These are phyloP conservation scores for Haplosporangium sp. DNA, from an alignment of 371 early-diverging fungal species.

Conservation along the genomic window DNA sequence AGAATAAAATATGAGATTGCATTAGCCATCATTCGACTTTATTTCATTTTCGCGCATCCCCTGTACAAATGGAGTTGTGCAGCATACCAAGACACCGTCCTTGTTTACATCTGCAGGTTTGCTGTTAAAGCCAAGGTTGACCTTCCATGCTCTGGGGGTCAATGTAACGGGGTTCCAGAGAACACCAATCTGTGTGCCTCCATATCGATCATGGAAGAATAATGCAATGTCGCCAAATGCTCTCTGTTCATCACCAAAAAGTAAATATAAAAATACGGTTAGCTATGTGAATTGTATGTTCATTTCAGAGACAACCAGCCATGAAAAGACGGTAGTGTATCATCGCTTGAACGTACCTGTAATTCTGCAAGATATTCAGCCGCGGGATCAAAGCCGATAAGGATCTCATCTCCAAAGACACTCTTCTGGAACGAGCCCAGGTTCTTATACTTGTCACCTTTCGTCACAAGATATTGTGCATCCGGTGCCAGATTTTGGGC, in stretches of 20 bases:
- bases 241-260: conserved; percentile 32
- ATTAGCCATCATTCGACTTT: no score
- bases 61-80: not conserved
- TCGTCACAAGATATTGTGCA: conserved; percentile 55
- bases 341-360: conserved; percentile 54
- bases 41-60: not conserved
- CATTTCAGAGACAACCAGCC: no score
- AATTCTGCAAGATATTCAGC: conserved; percentile 70
- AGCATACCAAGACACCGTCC: conserved; percentile 60
- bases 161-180: conserved; percentile 73
- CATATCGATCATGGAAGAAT: conserved; percentile 82
- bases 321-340: not conserved
- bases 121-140: conserved; percentile 70
- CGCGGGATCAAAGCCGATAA: conserved; percentile 74
- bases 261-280: no score
- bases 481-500: conserved; percentile 67
- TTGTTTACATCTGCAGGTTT: conserved; percentile 68
- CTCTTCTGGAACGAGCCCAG: conserved; percentile 42
- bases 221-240: conserved; percentile 65
- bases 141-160: conserved; percentile 74
- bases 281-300: no score
- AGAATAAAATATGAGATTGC: not conserved
- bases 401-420: conserved; percentile 57
- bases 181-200: conserved; percentile 80
- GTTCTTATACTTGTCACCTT: conserved; percentile 55